Evolutionary conservation across 495 filamentous ascomycete genomes (phyloP).

Genomic region (Lepidopterella palustris): DNA sequence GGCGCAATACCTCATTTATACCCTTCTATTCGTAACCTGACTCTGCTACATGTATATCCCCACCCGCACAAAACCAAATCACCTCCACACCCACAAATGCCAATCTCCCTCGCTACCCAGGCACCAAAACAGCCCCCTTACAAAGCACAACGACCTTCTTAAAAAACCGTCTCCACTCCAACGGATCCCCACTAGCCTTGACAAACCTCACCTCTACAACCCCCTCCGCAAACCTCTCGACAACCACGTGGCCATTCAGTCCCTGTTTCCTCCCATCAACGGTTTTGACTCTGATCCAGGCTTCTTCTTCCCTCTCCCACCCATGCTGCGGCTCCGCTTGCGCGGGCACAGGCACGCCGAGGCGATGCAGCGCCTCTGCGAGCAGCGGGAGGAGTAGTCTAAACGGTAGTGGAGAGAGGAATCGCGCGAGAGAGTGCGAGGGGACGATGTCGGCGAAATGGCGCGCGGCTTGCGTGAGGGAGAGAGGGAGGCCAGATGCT

Average conservation of each 20-base stretch:
- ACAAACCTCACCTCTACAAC: slow-evolving; percentile 84
- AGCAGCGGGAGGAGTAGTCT: slow-evolving; percentile 72
- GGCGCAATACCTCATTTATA: neutral
- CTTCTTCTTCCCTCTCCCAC: slow-evolving; percentile 29
- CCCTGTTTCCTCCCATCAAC: slow-evolving; percentile 72
- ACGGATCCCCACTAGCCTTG: slow-evolving; percentile 89
- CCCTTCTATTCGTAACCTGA: neutral
- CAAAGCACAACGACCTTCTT: slow-evolving; percentile 82
- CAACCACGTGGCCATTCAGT: slow-evolving; percentile 74
- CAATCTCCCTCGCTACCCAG: slow-evolving; percentile 7
- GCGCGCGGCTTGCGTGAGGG: slow-evolving; percentile 76
- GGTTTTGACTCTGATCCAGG: slow-evolving; percentile 65
- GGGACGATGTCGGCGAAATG: slow-evolving; percentile 85
- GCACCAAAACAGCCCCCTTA: slow-evolving; percentile 62
- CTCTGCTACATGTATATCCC: neutral
- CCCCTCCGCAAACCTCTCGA: slow-evolving; percentile 60
- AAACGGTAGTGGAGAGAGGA: slow-evolving; percentile 79
- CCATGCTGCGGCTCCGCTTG: slow-evolving; percentile 29
- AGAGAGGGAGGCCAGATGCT: slow-evolving; percentile 66
- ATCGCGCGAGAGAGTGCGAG: slow-evolving; percentile 74
- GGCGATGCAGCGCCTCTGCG: slow-evolving; percentile 69
- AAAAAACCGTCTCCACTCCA: slow-evolving; percentile 97
- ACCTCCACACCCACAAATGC: neutral
- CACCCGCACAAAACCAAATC: neutral
- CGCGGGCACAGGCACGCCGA: slow-evolving; percentile 70